A percentile compares a stretch with the other conserved stretches of the same genome.
These are phyloP conservation scores for Sicyos edulis DNA, from an alignment of 306 rosid genomes.

Conservation along the genomic window DNA sequence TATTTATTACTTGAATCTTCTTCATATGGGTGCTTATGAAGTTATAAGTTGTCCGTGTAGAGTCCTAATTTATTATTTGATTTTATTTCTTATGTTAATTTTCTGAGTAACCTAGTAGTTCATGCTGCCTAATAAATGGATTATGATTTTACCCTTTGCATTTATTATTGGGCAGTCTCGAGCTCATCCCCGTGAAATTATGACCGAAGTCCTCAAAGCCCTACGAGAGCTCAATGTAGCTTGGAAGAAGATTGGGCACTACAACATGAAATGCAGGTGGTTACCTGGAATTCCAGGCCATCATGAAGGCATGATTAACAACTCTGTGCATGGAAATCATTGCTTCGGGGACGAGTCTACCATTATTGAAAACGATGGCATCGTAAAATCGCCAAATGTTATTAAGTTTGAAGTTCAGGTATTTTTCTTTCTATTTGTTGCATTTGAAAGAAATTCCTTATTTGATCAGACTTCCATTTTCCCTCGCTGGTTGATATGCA, in stretches of 20 bases:
- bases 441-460: background rate
- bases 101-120: background rate
- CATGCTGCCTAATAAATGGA: background rate
- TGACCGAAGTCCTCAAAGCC: constrained; percentile 92
- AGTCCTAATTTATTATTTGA: background rate
- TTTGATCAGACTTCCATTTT: background rate
- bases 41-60: background rate
- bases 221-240: constrained; percentile 73
- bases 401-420: constrained; percentile 98
- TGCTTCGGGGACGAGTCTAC: constrained; percentile 56
- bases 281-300: constrained; percentile 48
- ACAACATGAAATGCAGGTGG: constrained; percentile 98
- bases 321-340: constrained; percentile 41
- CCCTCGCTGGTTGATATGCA: background rate
- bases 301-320: constrained; percentile 62
- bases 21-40: background rate
- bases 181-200: constrained; percentile 93
- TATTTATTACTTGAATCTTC: background rate
- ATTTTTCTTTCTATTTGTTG: background rate
- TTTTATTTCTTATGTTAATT: background rate
- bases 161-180: constrained; percentile 53
- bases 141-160: constrained; percentile 24
- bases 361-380: constrained; percentile 61
- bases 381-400: constrained; percentile 45
- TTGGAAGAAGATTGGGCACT: constrained; percentile 96